Conservation (phyloP, 441 rosid genomes). For the Metrosideros polymorpha region DNA sequence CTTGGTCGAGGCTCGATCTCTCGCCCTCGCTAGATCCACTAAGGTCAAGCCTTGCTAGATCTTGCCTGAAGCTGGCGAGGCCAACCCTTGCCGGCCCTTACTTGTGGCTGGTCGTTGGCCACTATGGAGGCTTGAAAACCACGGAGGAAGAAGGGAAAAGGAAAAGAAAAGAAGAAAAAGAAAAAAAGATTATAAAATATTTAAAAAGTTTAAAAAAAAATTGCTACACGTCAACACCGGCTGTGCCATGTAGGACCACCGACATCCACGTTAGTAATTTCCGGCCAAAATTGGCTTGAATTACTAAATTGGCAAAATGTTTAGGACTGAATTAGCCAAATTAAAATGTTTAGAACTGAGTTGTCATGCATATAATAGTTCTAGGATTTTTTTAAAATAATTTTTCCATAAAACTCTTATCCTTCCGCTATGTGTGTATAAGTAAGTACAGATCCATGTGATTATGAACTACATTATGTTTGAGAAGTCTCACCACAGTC, state of each 20-base stretch:
- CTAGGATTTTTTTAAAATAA: neutral
- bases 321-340: neutral
- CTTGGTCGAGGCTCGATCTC: too few relatives aligned
- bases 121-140: neutral
- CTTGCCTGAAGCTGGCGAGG: neutral
- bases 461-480: neutral
- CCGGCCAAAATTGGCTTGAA: neutral
- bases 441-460: neutral
- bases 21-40: too few relatives aligned
- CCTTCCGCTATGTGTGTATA: neutral
- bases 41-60: too few relatives aligned
- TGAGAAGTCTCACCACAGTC: neutral
- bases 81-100: neutral
- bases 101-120: neutral
- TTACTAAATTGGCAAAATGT: neutral
- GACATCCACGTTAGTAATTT: neutral
- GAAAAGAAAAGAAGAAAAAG: neutral
- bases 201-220: neutral
- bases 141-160: neutral
- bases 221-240: neutral
- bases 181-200: neutral
- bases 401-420: neutral
- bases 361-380: neutral
- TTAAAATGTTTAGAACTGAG: neutral
- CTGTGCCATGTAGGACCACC: neutral